Conservation (phyloP, 331 rosid species). For the Quercus tomentella region DNA sequence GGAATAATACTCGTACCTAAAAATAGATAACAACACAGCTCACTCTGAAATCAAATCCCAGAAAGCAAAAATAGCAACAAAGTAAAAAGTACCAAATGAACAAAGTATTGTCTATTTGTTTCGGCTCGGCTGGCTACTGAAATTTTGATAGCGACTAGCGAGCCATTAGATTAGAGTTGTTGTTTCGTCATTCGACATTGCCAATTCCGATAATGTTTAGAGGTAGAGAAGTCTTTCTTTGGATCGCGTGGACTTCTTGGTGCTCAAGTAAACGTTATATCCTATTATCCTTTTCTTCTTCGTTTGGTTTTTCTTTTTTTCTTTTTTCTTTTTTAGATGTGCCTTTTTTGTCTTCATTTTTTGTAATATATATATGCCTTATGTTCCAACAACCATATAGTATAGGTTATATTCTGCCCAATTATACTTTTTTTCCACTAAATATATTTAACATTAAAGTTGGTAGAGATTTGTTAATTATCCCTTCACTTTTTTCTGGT, state of each 20-base stretch:
- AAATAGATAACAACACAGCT: no score
- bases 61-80: no score
- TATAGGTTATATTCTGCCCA: not conserved
- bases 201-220: not conserved
- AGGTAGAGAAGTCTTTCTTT: not conserved
- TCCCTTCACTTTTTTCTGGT: no score
- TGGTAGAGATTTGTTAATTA: no score
- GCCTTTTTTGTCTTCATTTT: not conserved
- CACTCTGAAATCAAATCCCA: no score
- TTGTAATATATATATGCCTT: no score
- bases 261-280: constrained; percentile 8
- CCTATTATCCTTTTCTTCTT: constrained; percentile 9
- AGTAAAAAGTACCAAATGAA: no score
- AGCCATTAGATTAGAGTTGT: not conserved
- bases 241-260: constrained; percentile 13
- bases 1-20: no score
- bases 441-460: not conserved
- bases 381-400: no score
- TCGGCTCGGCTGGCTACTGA: constrained; percentile 15
- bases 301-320: not conserved
- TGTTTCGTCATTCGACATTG: not conserved
- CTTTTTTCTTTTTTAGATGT: not conserved
- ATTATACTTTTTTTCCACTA: not conserved
- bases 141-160: not conserved
- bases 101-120: no score